Evolutionary conservation across 75 land plant species (phyloP), one percentile per base, ranked within the genome.

Genomic region (Cupressus sempervirens): DNA sequence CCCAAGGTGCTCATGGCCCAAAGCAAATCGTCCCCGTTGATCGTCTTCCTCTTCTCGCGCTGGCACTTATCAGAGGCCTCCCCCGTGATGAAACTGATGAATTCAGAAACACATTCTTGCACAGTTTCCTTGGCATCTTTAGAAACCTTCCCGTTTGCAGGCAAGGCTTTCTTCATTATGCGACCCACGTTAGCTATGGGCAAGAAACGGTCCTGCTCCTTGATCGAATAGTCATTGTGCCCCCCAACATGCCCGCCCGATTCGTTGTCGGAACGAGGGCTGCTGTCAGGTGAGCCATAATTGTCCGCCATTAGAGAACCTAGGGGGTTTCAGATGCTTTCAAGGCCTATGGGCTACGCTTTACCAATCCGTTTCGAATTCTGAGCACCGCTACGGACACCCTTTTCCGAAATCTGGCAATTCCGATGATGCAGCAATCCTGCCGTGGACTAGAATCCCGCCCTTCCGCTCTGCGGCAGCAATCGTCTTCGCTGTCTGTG

Each of bases 1-100:
- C 95, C 95, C 40, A 94, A 88, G 16, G 95, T 94, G 84, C 93
- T 88, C 95, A 94, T 94, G 50, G 95, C 95, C 95, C 95, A 94
- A 7, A 94, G 92, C 74, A 94, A 89, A 80, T 94, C 95, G 82
- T 94, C 95, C 30, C 95, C 95, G 58, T 94, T 94, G 81, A 94
- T 89, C 30, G 95, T 94, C 91, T 94, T 94, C 54, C 95, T 77
- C 88, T 94, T 94, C 86, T 94, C 95, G 23, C 94, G 82, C 90
- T 92, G 94, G 84, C 95, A 94, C 88, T 94, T 94, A 85, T 94
- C 95, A 48, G 92, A 91, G 32, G 92, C 92, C 92, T 94, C 95
- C 82, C 95, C 92, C 13, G 95, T 94, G 83, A 94, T 91, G 90
- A 94, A 94, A 77, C 95, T 94, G 86, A 94, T 94, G 90, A 94